Conservation (phyloP, 176 grass and related monocot genomes). For the Bolboschoenus planiculmis region DNA sequence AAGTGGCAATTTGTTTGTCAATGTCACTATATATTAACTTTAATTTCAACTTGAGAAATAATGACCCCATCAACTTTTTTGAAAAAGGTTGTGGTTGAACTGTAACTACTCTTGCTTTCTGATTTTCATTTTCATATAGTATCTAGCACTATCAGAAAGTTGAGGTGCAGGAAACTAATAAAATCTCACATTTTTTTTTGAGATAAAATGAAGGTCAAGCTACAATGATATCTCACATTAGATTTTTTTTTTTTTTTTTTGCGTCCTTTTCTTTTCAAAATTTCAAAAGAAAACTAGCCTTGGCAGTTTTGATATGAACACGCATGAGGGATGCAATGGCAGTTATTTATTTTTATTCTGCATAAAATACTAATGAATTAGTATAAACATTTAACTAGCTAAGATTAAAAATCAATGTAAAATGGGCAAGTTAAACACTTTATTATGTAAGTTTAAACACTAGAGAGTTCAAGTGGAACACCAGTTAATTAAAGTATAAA, state of each 20-base stretch:
- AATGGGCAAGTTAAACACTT: too few species aligned
- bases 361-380: too few species aligned
- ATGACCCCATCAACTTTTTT: background rate
- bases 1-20: background rate
- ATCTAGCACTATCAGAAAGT: background rate
- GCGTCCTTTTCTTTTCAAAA: background rate
- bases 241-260: too few species aligned
- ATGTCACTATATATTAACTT: background rate
- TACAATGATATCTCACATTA: too few species aligned
- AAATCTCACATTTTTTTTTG: background rate
- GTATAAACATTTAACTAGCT: too few species aligned
- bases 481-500: too few species aligned
- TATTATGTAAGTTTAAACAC: too few species aligned
- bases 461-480: too few species aligned
- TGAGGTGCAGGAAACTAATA: background rate
- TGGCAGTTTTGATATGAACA: background rate
- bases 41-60: background rate
- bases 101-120: background rate
- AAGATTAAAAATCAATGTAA: too few species aligned
- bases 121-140: slow-evolving; percentile 3
- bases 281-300: background rate
- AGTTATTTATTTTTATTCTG: background rate
- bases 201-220: too few species aligned
- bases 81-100: background rate
- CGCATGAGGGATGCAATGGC: background rate